A percentile compares a stretch with the other conserved stretches of the same genome.
Evolutionary conservation across 495 filamentous ascomycete species (phyloP).

Genomic region (Penicillium bovifimosum): DNA sequence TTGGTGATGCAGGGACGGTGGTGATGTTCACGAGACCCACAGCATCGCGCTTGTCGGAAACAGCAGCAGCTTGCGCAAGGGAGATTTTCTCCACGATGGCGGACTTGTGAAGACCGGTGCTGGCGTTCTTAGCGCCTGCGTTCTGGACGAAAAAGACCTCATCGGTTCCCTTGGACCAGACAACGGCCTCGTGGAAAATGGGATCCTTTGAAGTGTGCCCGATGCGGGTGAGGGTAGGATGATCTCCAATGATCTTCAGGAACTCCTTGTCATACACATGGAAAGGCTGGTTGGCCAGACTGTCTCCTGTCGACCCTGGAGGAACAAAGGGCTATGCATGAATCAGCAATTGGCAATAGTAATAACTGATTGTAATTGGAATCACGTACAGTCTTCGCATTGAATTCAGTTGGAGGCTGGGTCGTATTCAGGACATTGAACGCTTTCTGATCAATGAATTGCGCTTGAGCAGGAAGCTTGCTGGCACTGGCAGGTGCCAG

Average conservation of each 20-base stretch:
- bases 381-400: constrained; percentile 13
- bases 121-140: constrained; percentile 38
- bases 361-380: neutral
- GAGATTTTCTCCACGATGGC: constrained; percentile 47
- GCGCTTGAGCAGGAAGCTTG: constrained; percentile 16
- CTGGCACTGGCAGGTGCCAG: neutral
- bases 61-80: constrained; percentile 32
- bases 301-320: constrained; percentile 16
- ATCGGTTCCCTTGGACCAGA: constrained; percentile 44
- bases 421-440: constrained; percentile 21
- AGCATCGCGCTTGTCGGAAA: constrained; percentile 36
- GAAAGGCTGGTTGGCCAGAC: constrained; percentile 26
- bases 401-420: constrained; percentile 13
- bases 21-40: constrained; percentile 36
- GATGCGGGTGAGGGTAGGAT: constrained; percentile 18
- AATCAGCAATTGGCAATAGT: neutral
- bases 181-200: constrained; percentile 47
- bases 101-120: constrained; percentile 48
- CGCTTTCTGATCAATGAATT: constrained; percentile 12
- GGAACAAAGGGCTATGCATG: constrained; percentile 15
- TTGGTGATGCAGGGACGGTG: constrained; percentile 28
- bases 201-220: constrained; percentile 28
- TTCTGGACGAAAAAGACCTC: constrained; percentile 51
- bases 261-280: constrained; percentile 22
- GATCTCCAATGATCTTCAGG: constrained; percentile 13